These are phyloP conservation scores for Scenedesmus sp. DNA, from an alignment of 163 green algal species.

Conservation along the genomic window DNA sequence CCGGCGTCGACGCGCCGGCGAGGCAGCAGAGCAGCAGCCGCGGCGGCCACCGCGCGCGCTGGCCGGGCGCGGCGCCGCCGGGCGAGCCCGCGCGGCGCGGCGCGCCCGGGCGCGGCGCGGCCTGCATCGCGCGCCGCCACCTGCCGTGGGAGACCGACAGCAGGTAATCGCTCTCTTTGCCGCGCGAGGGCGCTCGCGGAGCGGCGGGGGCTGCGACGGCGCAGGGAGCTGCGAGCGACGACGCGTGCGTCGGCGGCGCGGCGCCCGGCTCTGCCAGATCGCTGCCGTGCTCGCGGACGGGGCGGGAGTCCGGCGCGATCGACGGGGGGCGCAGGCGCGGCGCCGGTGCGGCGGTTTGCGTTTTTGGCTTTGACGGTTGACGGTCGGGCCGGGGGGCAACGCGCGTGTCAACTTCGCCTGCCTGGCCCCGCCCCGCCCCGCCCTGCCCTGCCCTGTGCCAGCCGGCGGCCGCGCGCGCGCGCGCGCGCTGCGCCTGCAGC, in stretches of 20 bases:
- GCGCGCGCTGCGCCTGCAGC: neutral
- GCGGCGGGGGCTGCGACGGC: no score
- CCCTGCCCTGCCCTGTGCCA: neutral
- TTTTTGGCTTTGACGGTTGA: no score
- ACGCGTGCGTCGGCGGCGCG: no score
- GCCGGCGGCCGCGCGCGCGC: neutral
- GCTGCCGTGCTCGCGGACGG: no score
- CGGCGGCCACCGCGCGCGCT: neutral
- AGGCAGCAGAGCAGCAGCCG: constrained; percentile 1
- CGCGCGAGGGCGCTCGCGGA: no score
- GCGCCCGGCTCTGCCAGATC: no score
- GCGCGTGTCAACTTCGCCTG: neutral
- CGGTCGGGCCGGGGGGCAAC: neutral
- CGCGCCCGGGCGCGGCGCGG: neutral
- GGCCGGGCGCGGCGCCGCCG: no score
- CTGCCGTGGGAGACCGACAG: neutral
- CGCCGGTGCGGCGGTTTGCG: no score
- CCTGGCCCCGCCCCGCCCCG: neutral
- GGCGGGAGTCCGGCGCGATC: no score
- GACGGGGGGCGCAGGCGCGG: no score
- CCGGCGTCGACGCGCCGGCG: neutral
- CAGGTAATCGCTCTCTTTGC: neutral
- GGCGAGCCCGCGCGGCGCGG: no score
- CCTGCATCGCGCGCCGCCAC: neutral
- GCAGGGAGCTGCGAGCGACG: no score